Evolutionary conservation across 139 green algal genomes (phyloP).

Genomic region (Ostreobium quekettii): DNA sequence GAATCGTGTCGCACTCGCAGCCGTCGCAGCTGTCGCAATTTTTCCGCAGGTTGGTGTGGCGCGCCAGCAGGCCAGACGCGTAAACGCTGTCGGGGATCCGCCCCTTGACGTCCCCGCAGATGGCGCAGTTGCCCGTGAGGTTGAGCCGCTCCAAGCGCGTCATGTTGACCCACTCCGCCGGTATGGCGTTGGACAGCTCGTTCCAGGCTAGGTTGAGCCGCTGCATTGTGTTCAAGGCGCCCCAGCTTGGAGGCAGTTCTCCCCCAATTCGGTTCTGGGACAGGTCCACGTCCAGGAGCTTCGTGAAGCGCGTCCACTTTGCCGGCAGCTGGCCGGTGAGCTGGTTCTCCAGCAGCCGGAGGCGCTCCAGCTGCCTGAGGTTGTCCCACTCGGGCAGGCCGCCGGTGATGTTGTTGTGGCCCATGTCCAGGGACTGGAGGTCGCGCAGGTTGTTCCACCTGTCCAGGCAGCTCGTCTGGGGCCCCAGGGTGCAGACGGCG

Average conservation of each 20-base stretch:
- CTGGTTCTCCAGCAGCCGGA: constrained; percentile 5
- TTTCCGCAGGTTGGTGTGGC: constrained; percentile 9
- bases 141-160: not conserved
- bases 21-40: constrained; percentile 1
- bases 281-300: not conserved
- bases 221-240: not conserved
- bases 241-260: not conserved
- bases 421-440: not conserved
- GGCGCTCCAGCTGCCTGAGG: not conserved
- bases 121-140: constrained; percentile 12
- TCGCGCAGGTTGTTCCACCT: not conserved
- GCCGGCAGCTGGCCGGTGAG: not conserved
- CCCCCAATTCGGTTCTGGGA: constrained; percentile 5
- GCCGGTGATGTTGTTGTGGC: not conserved
- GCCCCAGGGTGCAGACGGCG: not conserved
- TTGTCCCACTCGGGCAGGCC: constrained; percentile 1
- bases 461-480: constrained; percentile 2
- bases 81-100: too few relatives aligned
- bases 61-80: not conserved
- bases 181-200: not conserved
- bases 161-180: not conserved
- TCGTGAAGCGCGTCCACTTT: not conserved
- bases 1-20: constrained; percentile 16
- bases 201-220: not conserved
- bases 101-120: constrained; percentile 1